Percentiles rank a stretch among this genome's conserved stretches.
phyloP scores from a whole-genome alignment of 352 stramenopile species.

The Peronosclerospora sorghi region DNA sequence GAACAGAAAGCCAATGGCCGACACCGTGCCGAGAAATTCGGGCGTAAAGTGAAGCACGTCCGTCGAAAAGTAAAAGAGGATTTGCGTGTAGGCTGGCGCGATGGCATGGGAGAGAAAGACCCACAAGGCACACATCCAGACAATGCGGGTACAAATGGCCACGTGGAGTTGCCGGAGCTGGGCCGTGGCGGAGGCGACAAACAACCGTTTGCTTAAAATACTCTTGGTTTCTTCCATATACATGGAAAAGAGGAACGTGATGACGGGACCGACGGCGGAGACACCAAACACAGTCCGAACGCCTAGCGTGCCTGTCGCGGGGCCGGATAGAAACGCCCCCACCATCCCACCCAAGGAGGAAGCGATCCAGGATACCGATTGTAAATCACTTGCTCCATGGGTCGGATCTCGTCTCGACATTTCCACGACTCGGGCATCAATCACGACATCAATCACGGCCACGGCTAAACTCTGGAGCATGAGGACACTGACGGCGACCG shows the following conservation, averaged over 20 bases:
- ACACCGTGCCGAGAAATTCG: slow-evolving; percentile 90
- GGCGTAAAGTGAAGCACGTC: slow-evolving; percentile 91
- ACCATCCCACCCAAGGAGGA: slow-evolving; percentile 88
- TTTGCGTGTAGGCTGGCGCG: slow-evolving; percentile 88
- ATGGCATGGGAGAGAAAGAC: slow-evolving; percentile 92
- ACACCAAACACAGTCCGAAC: slow-evolving; percentile 88
- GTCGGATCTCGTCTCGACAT: slow-evolving; percentile 80
- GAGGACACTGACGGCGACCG: slow-evolving; percentile 44
- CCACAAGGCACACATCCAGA: slow-evolving; percentile 93
- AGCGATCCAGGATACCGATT: slow-evolving; percentile 91
- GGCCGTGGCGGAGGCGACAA: slow-evolving; percentile 37
- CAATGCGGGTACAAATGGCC: slow-evolving; percentile 77
- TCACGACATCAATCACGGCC: slow-evolving; percentile 94
- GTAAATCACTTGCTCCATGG: slow-evolving; percentile 85
- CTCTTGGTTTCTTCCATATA: slow-evolving; percentile 78
- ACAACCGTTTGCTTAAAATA: slow-evolving; percentile 29
- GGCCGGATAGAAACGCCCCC: slow-evolving; percentile 87
- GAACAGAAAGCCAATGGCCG: slow-evolving; percentile 66
- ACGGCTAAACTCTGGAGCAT: slow-evolving; percentile 84
- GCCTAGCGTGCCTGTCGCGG: slow-evolving; percentile 81
- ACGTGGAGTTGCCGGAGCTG: slow-evolving; percentile 57
- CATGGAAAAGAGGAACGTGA: slow-evolving; percentile 82
- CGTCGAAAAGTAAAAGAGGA: slow-evolving; percentile 94
- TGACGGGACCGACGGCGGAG: slow-evolving; percentile 81
- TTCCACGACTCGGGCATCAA: slow-evolving; percentile 93